phyloP scores from a whole-genome alignment of 2,329 filamentous ascomycete species.

The Ophiocordyceps camponoti-saundersi region DNA sequence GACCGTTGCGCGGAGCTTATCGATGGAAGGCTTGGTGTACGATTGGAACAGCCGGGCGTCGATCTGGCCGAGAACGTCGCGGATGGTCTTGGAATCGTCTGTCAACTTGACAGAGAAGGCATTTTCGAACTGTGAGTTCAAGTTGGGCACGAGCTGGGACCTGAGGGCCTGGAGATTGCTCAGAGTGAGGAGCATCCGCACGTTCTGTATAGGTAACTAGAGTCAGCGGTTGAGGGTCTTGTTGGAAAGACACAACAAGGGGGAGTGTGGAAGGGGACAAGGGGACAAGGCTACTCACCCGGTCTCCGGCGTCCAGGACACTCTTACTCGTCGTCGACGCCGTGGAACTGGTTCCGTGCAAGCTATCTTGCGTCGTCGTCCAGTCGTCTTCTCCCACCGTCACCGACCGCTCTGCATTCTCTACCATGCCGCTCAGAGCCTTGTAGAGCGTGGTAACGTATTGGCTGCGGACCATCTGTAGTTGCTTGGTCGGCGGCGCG shows the following conservation, averaged over 20 bases:
- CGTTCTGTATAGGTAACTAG: constrained; percentile 45
- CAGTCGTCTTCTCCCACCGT: constrained; percentile 48
- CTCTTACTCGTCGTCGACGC: constrained; percentile 23
- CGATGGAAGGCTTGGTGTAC: constrained; percentile 67
- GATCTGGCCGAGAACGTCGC: constrained; percentile 79
- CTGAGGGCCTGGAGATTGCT: constrained; percentile 81
- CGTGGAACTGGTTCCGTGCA: constrained; percentile 16
- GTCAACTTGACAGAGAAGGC: constrained; percentile 88
- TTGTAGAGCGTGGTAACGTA: constrained; percentile 93
- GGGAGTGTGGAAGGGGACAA: not conserved
- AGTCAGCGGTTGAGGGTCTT: constrained; percentile 12
- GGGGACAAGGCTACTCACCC: constrained; percentile 22
- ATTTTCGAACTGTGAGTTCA: constrained; percentile 88
- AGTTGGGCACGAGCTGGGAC: constrained; percentile 62
- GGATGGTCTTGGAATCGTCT: constrained; percentile 82
- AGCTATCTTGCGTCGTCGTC: constrained; percentile 29
- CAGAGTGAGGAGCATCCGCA: constrained; percentile 84
- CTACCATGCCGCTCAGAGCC: constrained; percentile 85
- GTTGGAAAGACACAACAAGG: not conserved
- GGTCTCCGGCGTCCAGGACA: constrained; percentile 36
- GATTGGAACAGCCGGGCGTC: constrained; percentile 82
- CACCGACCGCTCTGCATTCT: constrained; percentile 71
- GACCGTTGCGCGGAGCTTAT: constrained; percentile 52
- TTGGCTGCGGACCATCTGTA: constrained; percentile 80
- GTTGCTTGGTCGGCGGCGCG: constrained; percentile 68